These are phyloP conservation scores for Claviceps purpurea DNA, from an alignment of 2,329 filamentous ascomycete species.

Conservation along the genomic window DNA sequence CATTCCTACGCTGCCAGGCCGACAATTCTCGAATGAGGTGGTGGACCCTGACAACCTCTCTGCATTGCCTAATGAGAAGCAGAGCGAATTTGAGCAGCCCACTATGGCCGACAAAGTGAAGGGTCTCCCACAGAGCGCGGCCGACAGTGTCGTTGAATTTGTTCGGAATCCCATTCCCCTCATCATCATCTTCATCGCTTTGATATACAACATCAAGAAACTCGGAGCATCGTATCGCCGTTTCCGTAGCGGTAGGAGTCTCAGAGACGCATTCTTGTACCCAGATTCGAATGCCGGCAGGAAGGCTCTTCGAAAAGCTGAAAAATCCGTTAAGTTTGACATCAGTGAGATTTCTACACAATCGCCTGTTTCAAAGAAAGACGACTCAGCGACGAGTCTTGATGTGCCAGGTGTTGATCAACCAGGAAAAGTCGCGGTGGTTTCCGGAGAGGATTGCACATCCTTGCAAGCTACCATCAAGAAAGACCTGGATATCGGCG, in stretches of 20 bases:
- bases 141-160: constrained; percentile 38
- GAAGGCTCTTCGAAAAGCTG: neutral
- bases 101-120: constrained; percentile 37
- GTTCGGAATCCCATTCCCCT: constrained; percentile 41
- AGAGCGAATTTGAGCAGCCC: constrained; percentile 20
- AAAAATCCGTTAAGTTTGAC: neutral
- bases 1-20: constrained; percentile 23
- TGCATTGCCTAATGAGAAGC: constrained; percentile 14
- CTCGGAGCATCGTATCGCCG: constrained; percentile 26
- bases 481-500: neutral
- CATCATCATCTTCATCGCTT: constrained; percentile 27
- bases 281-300: constrained; percentile 3
- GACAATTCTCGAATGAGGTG: constrained; percentile 13
- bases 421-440: neutral
- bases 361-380: neutral
- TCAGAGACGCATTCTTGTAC: constrained; percentile 13
- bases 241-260: constrained; percentile 17
- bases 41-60: constrained; percentile 23
- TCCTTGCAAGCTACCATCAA: neutral
- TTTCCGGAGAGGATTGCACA: neutral
- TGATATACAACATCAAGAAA: constrained; percentile 33
- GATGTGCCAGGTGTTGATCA: neutral
- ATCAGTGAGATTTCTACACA: neutral
- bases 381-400: neutral
- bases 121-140: constrained; percentile 35